phyloP scores from a whole-genome alignment of 2,329 filamentous ascomycete species.

The Cladosporium sp. region DNA sequence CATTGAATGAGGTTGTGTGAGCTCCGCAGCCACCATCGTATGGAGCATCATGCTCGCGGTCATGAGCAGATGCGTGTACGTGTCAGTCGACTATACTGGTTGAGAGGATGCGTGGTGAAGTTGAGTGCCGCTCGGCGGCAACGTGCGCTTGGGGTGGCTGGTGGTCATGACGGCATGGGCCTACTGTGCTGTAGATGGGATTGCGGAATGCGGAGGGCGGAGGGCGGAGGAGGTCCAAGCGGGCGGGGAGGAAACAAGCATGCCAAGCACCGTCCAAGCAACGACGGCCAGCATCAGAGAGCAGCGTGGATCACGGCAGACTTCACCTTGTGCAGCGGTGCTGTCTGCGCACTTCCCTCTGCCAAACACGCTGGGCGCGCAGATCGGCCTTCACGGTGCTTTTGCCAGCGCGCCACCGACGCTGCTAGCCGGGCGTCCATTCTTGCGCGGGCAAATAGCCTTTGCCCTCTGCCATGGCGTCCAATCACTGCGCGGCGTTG shows the following conservation, averaged over 20 bases:
- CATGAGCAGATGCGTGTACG: too few species aligned
- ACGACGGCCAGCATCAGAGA: background rate
- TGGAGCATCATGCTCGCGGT: too few species aligned
- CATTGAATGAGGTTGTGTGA: too few species aligned
- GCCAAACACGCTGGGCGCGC: background rate
- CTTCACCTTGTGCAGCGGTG: background rate
- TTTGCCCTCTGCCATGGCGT: background rate
- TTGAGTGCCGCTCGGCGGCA: too few species aligned
- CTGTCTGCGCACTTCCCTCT: background rate
- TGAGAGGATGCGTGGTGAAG: too few species aligned
- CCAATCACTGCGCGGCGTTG: slow-evolving; percentile 8
- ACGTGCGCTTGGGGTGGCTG: background rate
- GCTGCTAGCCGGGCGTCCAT: background rate
- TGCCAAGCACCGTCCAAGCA: background rate
- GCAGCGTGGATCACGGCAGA: slow-evolving; percentile 11
- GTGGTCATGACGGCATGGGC: background rate
- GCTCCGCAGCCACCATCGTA: too few species aligned
- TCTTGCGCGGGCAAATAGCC: background rate
- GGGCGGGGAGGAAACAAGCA: background rate
- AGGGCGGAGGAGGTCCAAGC: too few species aligned
- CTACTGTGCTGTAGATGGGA: background rate
- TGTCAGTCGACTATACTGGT: too few species aligned
- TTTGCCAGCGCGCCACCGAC: background rate
- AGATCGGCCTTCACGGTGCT: background rate
- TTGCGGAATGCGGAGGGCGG: too few species aligned